Evolutionary conservation across 345 rosid species (phyloP), one percentile per base, ranked within the genome.

Genomic region (Acer yangbiense): DNA sequence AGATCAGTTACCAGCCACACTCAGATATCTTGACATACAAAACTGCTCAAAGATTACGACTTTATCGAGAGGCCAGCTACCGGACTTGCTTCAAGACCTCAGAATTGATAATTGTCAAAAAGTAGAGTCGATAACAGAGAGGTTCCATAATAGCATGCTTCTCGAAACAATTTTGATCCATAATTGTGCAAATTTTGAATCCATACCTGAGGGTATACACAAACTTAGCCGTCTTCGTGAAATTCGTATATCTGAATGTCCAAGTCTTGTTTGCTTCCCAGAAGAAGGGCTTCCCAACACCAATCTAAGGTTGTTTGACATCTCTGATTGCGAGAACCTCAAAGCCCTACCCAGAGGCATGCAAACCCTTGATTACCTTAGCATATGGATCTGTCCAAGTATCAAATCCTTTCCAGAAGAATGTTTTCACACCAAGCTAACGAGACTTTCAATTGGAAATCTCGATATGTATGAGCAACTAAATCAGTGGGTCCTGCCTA

Each of bases 401-500:
- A 32, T 76, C 50, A 58, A 32, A 12, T 67, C 73, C 54, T 66
- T 76, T n/a, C 73, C 79, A 8, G 62, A 14, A 54, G 39, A 52
- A 6, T 72, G 79, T 25, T 25, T 57, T 7, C 73, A 66, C n/a
- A 21, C 18, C 14, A 68, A 68, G 17, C 54, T 76, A 21, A 52
- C 65, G 14, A 14, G 11, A 35, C 79, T 76, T 27, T 20, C 0
- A 29, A 2, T 76, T 35, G 5, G 27, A 3, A 35, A 68, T 35
- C 21, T 57, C 55, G 21, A 67, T 17, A 54, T 50, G 17, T 32
- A 18, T 20, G 57, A 67, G 39, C 27, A 6, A 57, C 74, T 81
- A 7, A 57, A 68, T 7, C 46, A 50, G 1, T 76, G 83, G 83
- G 83, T 79, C 5, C 70, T 80, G 73, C 54, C 55, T 71, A 76